Percentiles rank a stretch among this genome's conserved stretches.
Evolutionary conservation across 2,329 filamentous ascomycete species (phyloP).

Genomic region (Didymella exigua): DNA sequence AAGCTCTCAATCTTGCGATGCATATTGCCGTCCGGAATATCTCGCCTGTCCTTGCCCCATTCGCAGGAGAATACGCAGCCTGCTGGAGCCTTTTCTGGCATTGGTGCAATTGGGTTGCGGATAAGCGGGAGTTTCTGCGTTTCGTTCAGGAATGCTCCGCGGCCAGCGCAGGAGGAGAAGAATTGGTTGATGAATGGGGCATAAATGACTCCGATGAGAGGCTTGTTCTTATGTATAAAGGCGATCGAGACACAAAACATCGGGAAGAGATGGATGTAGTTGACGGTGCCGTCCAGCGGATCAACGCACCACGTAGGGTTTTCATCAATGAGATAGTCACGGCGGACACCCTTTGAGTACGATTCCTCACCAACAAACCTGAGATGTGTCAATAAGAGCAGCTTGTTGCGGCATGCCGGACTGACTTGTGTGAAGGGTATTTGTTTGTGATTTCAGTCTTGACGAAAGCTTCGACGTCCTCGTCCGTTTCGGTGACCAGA

Average conservation of each 20-base stretch:
- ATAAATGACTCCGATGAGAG: conserved; percentile 73
- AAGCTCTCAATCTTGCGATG: conserved; percentile 75
- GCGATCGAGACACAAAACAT: conserved; percentile 83
- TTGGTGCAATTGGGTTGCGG: conserved; percentile 64
- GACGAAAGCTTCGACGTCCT: conserved; percentile 76
- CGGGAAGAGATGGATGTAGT: conserved; percentile 79
- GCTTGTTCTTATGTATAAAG: conserved; percentile 64
- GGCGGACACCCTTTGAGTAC: conserved; percentile 70
- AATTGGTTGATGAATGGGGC: conserved; percentile 72
- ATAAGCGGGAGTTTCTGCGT: conserved; percentile 67
- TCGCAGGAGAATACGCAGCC: conserved; percentile 77
- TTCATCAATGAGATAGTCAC: conserved; percentile 69
- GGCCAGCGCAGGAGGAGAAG: conserved; percentile 70
- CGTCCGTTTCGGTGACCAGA: conserved; percentile 77
- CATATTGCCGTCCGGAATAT: conserved; percentile 70
- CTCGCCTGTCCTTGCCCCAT: conserved; percentile 78
- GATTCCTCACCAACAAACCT: conserved; percentile 80
- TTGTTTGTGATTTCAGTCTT: conserved; percentile 61
- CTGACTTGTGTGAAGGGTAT: conserved; percentile 71
- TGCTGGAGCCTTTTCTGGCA: conserved; percentile 68
- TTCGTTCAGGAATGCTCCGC: conserved; percentile 73
- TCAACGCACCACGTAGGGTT: conserved; percentile 77
- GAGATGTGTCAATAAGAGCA: neutral
- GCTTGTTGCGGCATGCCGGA: conserved; percentile 7
- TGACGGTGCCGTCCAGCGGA: conserved; percentile 78